Conservation (phyloP, 108 stramenopile species). For the Asterionellopsis glacialis region DNA sequence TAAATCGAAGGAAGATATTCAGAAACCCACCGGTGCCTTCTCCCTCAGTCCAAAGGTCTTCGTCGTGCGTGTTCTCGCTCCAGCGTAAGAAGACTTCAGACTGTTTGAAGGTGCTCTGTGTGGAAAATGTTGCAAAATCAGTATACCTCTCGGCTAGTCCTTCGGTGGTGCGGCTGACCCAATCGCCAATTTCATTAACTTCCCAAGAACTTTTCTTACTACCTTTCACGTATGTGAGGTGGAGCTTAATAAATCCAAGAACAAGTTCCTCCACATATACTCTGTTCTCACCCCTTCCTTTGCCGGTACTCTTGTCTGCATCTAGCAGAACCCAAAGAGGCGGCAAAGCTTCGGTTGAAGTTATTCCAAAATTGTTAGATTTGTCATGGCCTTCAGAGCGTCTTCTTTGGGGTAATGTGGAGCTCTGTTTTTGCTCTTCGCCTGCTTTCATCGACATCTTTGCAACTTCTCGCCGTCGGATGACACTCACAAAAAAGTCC, state of each 20-base stretch:
- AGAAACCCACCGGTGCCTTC: slow-evolving; percentile 1
- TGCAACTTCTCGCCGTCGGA: slow-evolving; percentile 33
- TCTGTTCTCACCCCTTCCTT: background rate
- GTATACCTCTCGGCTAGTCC: background rate
- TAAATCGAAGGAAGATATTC: slow-evolving; percentile 19
- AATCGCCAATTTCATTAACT: background rate
- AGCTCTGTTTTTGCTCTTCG: slow-evolving; percentile 9
- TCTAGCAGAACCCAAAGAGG: background rate
- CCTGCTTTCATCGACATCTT: slow-evolving; percentile 15
- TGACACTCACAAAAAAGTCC: slow-evolving; percentile 58
- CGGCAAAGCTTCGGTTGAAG: background rate
- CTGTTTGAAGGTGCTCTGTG: slow-evolving; percentile 4
- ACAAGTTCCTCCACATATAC: slow-evolving; percentile 67
- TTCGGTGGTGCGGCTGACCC: slow-evolving; percentile 1
- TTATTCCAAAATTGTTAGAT: background rate
- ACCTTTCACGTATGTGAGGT: slow-evolving; percentile 78
- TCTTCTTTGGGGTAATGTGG: slow-evolving; percentile 13
- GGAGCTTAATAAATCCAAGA: slow-evolving; percentile 67
- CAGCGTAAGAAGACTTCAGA: slow-evolving; percentile 42
- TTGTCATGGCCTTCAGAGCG: slow-evolving; percentile 17
- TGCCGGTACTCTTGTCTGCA: background rate
- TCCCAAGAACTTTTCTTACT: slow-evolving; percentile 23
- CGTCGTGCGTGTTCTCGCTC: slow-evolving; percentile 46
- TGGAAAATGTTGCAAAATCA: background rate
- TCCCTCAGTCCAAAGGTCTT: slow-evolving; percentile 25